Evolutionary conservation across 2,329 filamentous ascomycete species (phyloP), one percentile per base, ranked within the genome.

Genomic region (Corniculantispora saksenae): DNA sequence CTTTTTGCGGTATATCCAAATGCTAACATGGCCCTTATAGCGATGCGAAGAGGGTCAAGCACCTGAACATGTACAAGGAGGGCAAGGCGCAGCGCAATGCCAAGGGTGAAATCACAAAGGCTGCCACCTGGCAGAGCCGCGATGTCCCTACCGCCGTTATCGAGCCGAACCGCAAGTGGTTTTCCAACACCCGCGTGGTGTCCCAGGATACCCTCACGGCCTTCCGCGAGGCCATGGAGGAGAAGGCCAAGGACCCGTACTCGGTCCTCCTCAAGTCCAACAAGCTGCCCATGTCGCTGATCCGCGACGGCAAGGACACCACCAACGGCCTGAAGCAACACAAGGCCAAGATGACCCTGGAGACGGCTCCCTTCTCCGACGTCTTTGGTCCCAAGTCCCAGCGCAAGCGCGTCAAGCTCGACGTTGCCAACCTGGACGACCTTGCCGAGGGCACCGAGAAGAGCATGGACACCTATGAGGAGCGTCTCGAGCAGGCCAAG

Each of bases 161-260:
- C 74, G 94, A 98, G 82, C 95, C 95, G 58, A 96, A 98, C 80
- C 86, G 95, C 73, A 96, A 96, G 81, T 99, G 95, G 95, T 99
- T 99, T 81, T 92, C 90, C 73, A 97, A 97, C 78, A 97, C 94
- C 40, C 84, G 95, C 70, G 86, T 88, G 60, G 97, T 97, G 73
- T 93, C 91, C 1, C 94, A 97, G 76, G 92, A 97, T 76, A 92
- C 93, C 3, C 84, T 98, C 68, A 87, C 86, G 53, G 89, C 91
- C 2, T 99, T 99, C 80, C 89, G 95, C 67, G 90, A 94, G 66
- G 95, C 95, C 29, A 94, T 99, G 79, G 92, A 92, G 50, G 93
- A 97, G 78, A 91, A 94, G 78, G 89, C 92, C 61, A 89, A 89
- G 21, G 93, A 99, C 74, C 95, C 95, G 0, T 97, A 97, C 78